Base-by-base conservation (phyloP, 2,329 filamentous ascomycete species). In the Aspergillus vadensis region DNA sequence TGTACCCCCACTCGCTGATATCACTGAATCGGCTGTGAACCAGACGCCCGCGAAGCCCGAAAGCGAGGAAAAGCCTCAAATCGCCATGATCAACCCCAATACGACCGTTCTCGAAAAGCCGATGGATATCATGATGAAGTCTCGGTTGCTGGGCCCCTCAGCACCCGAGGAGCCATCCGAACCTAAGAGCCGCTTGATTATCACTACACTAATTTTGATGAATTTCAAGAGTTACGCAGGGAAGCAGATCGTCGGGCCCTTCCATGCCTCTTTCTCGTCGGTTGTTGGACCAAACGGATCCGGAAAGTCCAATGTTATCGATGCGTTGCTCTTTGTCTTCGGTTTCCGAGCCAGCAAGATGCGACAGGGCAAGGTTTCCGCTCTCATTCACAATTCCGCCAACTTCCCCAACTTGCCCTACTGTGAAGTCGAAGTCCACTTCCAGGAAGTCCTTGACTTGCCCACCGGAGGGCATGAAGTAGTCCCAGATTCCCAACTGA, bases 181-280 rank as follows among this genome's bases (percentile, higher is more conserved):
- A 0, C 91, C 92, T 1, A 96, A 93, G 74, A 82, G 92, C 55
- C 90, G 95, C 56, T 93, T 95, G 65, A 94, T 98, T 57, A 94
- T 99, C 66, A 95, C 91, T 17, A 92, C 97, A 73, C 82, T 99
- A 52, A 88, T 96, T 61, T 83, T 99, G 68, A 96, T 87, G 66
- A 99, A 99, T 77, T 99, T 99, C 86, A 99, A 99, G 81, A 98
- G 94, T 80, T 99, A 99, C 75, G 95, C 95, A 15, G 95, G 95
- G 4, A 84, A 91, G 63, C 95, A 99, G 76, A 90, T 96, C 78
- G 95, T 99, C 61, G 95, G 95, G 0, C 95, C 95, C 0, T 99
- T 99, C 75, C 95, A 99, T 75, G 86, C 91, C 1, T 99, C 95
- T 0, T 99, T 99, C 79, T 97, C 95, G 1, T 97, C 95, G 0